Conservation (phyloP, 1,139 yeast genomes). For the Blastobotrys apis region DNA sequence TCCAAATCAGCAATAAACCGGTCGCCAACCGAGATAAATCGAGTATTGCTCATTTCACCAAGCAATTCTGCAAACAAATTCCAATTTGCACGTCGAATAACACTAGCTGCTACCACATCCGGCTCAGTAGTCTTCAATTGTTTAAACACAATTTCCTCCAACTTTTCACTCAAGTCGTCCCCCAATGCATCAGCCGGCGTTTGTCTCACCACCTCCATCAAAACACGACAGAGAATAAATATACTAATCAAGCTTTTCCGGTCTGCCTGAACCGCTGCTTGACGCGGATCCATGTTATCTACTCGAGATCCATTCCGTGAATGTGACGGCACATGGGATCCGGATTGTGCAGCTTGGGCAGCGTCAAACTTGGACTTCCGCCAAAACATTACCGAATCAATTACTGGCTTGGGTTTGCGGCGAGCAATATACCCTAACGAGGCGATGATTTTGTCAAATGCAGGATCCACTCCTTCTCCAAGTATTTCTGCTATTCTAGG, state of each 20-base stretch:
- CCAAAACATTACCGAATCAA: conserved; percentile 98
- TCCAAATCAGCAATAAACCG: conserved; percentile 91
- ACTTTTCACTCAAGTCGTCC: conserved; percentile 72
- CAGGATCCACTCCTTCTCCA: conserved; percentile 81
- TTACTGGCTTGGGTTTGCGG: conserved; percentile 89
- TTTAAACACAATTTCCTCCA: conserved; percentile 90
- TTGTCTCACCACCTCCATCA: conserved; percentile 89
- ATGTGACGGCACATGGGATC: conserved; percentile 6
- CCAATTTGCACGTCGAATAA: conserved; percentile 90
- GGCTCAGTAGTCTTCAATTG: conserved; percentile 90
- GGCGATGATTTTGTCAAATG: conserved; percentile 77
- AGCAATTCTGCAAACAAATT: conserved; percentile 81
- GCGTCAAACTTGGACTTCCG: conserved; percentile 86
- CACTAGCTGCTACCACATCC: conserved; percentile 54
- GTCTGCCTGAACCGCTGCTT: conserved; percentile 77
- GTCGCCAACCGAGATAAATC: conserved; percentile 86
- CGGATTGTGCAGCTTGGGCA: conserved; percentile 46
- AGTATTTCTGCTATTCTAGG: conserved; percentile 79
- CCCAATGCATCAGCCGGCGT: conserved; percentile 70
- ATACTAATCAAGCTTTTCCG: conserved; percentile 82
- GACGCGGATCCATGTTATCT: conserved; percentile 45
- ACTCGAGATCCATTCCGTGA: conserved; percentile 15
- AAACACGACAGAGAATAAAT: conserved; percentile 84
- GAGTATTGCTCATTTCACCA: conserved; percentile 83
- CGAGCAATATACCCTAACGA: conserved; percentile 89